These are phyloP conservation scores for Stephania cephalantha DNA, from an alignment of 164 flowering plant species.

Conservation along the genomic window DNA sequence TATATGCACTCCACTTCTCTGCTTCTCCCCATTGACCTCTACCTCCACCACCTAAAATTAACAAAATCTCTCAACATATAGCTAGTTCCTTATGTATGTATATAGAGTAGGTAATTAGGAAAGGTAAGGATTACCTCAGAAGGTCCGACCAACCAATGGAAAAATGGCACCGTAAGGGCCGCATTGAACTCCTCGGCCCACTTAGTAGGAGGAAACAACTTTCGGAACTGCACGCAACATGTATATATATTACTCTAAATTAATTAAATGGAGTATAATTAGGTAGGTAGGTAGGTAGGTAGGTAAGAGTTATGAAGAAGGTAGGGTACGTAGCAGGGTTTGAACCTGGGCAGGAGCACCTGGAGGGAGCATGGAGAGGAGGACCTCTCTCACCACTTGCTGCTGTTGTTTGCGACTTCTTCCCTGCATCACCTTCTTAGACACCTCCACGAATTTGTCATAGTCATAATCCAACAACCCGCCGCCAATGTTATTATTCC, in stretches of 20 bases:
- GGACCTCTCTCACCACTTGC: slow-evolving; percentile 79
- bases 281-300: no score
- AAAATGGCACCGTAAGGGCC: slow-evolving; percentile 87
- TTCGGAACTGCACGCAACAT: slow-evolving; percentile 59
- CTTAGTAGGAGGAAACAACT: slow-evolving; percentile 88
- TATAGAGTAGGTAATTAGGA: background rate
- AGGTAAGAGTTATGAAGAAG: no score
- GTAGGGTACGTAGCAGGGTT: no score
- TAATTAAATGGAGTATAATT: background rate
- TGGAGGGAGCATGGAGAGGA: slow-evolving; percentile 94
- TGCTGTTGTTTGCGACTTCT: slow-evolving; percentile 70
- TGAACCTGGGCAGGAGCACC: slow-evolving; percentile 90
- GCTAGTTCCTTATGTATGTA: no score
- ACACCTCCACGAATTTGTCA: slow-evolving; percentile 83
- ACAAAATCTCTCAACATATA: background rate
- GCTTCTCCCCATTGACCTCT: slow-evolving; percentile 83
- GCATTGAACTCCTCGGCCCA: slow-evolving; percentile 98
- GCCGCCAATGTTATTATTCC: slow-evolving; percentile 7
- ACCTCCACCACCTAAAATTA: slow-evolving; percentile 70
- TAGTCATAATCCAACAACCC: slow-evolving; percentile 58
- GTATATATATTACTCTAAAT: no score
- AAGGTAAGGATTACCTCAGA: slow-evolving; percentile 56
- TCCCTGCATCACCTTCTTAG: slow-evolving; percentile 79
- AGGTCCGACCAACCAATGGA: slow-evolving; percentile 96
- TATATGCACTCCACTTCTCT: slow-evolving; percentile 85